These are phyloP conservation scores for Calocybe gambosa DNA, from an alignment of 1,284 basidiomycete species.

Conservation along the genomic window DNA sequence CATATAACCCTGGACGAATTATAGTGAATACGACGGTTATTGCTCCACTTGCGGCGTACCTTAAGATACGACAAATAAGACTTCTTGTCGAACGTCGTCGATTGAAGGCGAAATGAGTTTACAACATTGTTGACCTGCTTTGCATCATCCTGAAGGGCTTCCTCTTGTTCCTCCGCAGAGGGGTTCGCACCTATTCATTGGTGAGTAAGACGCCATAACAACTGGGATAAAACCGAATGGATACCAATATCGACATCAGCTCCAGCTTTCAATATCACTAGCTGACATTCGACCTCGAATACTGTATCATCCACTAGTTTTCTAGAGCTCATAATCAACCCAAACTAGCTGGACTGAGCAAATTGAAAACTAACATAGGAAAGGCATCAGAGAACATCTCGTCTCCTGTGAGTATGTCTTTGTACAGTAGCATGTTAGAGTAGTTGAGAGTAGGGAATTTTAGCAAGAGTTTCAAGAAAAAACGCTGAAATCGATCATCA, in stretches of 20 bases:
- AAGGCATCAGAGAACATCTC: conserved; percentile 98
- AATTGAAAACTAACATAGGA: conserved; percentile 52
- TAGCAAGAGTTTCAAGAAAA: conserved; percentile 5
- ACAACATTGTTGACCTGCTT: conserved; percentile 85
- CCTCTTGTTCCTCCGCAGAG: conserved; percentile 85
- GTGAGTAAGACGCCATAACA: conserved; percentile 7
- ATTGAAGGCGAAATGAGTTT: conserved; percentile 87
- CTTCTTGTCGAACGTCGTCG: conserved; percentile 91
- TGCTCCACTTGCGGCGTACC: conserved; percentile 32
- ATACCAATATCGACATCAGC: conserved; percentile 87
- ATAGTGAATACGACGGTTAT: neutral
- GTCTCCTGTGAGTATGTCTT: conserved; percentile 72
- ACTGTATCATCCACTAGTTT: conserved; percentile 81
- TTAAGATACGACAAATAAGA: conserved; percentile 83
- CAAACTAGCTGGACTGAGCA: conserved; percentile 1
- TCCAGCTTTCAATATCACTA: conserved; percentile 75
- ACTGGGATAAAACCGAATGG: conserved; percentile 18
- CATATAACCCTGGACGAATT: conserved; percentile 38
- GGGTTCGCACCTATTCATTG: conserved; percentile 72
- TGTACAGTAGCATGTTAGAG: conserved; percentile 69
- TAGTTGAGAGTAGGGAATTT: conserved; percentile 18
- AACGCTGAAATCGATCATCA: conserved; percentile 14
- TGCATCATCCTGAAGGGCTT: conserved; percentile 79
- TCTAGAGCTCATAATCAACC: conserved; percentile 35
- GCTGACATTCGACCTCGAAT: conserved; percentile 84